A percentile compares a stretch with the other conserved stretches of the same genome.
phyloP scores from a whole-genome alignment of 192 early-diverging fungal species.

The Blastocladiella britannica region DNA sequence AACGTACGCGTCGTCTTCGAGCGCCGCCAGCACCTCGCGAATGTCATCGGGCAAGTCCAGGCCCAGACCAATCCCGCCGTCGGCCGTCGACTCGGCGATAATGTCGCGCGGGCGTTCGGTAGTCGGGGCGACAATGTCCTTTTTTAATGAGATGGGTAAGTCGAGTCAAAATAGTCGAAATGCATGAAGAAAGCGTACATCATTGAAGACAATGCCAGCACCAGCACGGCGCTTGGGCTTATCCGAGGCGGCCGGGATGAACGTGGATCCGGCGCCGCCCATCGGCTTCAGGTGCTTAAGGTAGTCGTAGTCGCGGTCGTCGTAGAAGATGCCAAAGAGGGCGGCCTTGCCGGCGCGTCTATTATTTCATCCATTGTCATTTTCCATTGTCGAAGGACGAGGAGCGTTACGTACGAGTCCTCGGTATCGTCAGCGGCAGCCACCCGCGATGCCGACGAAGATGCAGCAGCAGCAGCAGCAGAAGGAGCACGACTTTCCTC shows the following conservation, averaged over 20 bases:
- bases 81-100: too few relatives aligned
- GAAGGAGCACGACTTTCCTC: too few relatives aligned
- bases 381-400: conserved; percentile 6
- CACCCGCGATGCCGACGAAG: not conserved
- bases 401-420: not conserved
- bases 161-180: too few relatives aligned
- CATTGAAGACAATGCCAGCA: conserved; percentile 8
- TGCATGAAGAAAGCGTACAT: too few relatives aligned
- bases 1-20: conserved; percentile 79
- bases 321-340: conserved; percentile 73
- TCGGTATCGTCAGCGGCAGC: too few relatives aligned
- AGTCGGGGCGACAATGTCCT: too few relatives aligned
- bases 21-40: conserved; percentile 73
- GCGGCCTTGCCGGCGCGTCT: conserved; percentile 50
- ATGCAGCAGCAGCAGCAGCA: too few relatives aligned
- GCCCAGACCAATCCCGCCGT: conserved; percentile 12
- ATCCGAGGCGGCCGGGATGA: conserved; percentile 42
- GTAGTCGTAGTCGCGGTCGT: conserved; percentile 86
- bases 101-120: too few relatives aligned
- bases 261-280: conserved; percentile 52
- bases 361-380: conserved; percentile 15
- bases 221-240: conserved; percentile 26
- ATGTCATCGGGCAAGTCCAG: conserved; percentile 61
- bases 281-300: conserved; percentile 73
- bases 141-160: too few relatives aligned